Conservation (phyloP, 345 rosid species). For the Lumnitzera littorea region DNA sequence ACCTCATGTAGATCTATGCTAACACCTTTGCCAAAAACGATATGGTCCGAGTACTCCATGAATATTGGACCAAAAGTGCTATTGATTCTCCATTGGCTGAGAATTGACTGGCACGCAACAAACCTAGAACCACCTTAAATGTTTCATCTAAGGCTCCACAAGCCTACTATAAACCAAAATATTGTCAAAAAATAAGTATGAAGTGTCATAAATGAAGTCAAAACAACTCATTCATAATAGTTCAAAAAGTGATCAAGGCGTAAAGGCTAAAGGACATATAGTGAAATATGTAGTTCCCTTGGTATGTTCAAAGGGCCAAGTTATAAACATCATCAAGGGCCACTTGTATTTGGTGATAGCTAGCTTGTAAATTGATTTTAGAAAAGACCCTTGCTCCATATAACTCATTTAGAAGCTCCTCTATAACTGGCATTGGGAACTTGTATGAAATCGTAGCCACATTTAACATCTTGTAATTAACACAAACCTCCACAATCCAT, state of each 20-base stretch:
- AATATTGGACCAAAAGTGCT: too few relatives aligned
- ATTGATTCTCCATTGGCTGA: too few relatives aligned
- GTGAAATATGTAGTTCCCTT: neutral
- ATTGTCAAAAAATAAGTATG: neutral
- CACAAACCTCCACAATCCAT: neutral
- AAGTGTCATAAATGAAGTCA: neutral
- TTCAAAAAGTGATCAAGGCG: neutral
- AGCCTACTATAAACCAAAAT: neutral
- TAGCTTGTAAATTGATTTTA: neutral
- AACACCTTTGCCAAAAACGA: too few relatives aligned
- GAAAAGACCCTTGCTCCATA: neutral
- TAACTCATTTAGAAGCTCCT: conserved; percentile 1
- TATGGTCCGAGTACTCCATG: too few relatives aligned
- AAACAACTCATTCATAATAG: neutral
- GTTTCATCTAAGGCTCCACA: too few relatives aligned
- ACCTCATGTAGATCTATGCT: too few relatives aligned
- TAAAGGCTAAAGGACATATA: neutral
- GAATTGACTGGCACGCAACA: too few relatives aligned
- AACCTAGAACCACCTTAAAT: too few relatives aligned
- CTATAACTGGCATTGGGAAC: neutral
- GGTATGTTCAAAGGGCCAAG: neutral
- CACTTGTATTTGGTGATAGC: neutral
- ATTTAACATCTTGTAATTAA: neutral
- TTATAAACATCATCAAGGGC: neutral
- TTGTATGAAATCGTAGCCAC: neutral